Conservation (phyloP, 768 basidiomycete species). For the Phylloporus sp. region DNA sequence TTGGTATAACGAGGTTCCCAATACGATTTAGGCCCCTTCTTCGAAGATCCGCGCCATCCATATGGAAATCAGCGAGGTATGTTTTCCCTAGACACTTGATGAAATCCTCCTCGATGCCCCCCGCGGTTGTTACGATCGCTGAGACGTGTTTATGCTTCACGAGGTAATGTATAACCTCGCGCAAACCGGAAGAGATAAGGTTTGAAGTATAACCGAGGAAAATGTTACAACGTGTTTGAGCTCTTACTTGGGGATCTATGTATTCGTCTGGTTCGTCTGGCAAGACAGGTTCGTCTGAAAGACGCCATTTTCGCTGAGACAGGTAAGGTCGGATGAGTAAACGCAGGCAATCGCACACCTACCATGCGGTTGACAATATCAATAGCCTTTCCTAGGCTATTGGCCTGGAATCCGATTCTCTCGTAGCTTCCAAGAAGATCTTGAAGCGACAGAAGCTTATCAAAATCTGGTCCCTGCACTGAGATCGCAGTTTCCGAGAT, state of each 20-base stretch:
- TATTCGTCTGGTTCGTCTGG: conserved; percentile 71
- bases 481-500: conserved; percentile 60
- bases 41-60: conserved; percentile 86
- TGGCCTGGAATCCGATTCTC: conserved; percentile 97
- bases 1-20: conserved; percentile 93
- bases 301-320: conserved; percentile 76
- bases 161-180: conserved; percentile 88
- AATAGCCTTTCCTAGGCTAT: conserved; percentile 82
- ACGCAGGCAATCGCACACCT: conserved; percentile 2
- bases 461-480: conserved; percentile 87
- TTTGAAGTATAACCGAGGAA: conserved; percentile 99
- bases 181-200: conserved; percentile 93
- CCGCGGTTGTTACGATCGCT: conserved; percentile 93
- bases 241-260: conserved; percentile 54
- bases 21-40: conserved; percentile 94
- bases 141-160: conserved; percentile 90
- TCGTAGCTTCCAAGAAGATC: conserved; percentile 76
- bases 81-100: conserved; percentile 99
- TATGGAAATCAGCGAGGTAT: conserved; percentile 88
- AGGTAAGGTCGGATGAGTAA: background rate
- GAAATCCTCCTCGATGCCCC: conserved; percentile 98
- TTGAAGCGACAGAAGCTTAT: conserved; percentile 59
- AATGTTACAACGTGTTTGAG: conserved; percentile 74
- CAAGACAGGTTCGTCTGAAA: conserved; percentile 76
- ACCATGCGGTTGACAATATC: conserved; percentile 95